Base-by-base conservation (phyloP, 148 eudicot genomes). In the Silene conica region DNA sequence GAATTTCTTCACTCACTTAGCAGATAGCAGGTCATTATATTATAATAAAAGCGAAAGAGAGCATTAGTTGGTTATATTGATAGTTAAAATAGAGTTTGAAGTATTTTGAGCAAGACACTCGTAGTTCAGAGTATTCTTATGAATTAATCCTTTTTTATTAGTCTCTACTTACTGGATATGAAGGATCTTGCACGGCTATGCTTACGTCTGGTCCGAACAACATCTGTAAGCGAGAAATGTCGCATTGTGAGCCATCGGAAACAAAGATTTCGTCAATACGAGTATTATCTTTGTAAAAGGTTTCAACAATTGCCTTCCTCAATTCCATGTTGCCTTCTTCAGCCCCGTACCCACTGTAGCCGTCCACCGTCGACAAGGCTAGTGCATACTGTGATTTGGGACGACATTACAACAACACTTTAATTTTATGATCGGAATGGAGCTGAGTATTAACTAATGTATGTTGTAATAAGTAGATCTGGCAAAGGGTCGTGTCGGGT, bases 191-290 rank as follows among this genome's bases (percentile, higher is more conserved):
- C 11, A 90, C 88, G 54, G 96, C 89, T 23, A 88, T 76, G 57
- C 89, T 81, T 74, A 85, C 85, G 38, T 80, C 80, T 52, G 91
- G 77, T 61, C 97, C 97, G 28, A 92, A 73, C 50, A 90, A 82
- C 84, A 90, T 68, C 97, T 92, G 79, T 64, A n/a, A 62, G 11
- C 13, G 15, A 12, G n/a, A 26, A 73, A 92, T 85, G 73, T 90
- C 96, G 52, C 86, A 83, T 63, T 92, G 98, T 72, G 98, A 78
- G 60, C 96, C 98, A 70, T 92, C 98, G 11, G 98, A 86, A 72
- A 92, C 83, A 74, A 92, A 92, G 48, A 90, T 75, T 81, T 90
- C 92, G 10, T 75, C 14, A 65, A 92, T 81, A 3, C 54, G 80
- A 50, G 43, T 38, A 38, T 80, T 65, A 38, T 82, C 79, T 74